Evolutionary conservation across 1,284 basidiomycete genomes (phyloP).

Genomic region (Fomitopsis pinicola): DNA sequence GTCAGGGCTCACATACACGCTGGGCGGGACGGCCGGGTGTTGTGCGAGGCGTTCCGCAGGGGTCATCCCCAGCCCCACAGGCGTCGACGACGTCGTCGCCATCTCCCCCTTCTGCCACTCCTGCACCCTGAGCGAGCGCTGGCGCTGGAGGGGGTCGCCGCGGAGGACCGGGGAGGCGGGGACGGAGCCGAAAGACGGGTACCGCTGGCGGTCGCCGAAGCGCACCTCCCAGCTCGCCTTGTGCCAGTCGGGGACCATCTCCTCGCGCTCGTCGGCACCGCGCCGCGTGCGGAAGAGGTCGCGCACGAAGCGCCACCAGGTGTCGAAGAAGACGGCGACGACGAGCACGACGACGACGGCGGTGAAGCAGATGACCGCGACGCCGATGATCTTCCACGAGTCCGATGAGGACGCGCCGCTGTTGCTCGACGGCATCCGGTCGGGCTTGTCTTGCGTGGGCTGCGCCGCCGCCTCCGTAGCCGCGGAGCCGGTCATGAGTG

Average conservation of each 20-base stretch:
- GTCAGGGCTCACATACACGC: constrained; percentile 1
- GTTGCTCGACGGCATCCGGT: neutral
- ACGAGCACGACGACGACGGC: constrained; percentile 50
- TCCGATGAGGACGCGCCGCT: constrained; percentile 8
- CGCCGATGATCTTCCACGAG: constrained; percentile 61
- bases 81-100: neutral
- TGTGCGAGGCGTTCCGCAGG: neutral
- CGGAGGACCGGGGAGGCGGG: constrained; percentile 2
- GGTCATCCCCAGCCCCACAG: neutral
- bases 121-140: neutral
- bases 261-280: constrained; percentile 36
- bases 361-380: constrained; percentile 55
- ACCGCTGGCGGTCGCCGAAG: constrained; percentile 35
- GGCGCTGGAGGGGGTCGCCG: neutral
- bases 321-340: constrained; percentile 59
- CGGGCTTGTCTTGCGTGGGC: neutral
- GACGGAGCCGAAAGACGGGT: constrained; percentile 26
- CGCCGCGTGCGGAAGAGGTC: constrained; percentile 39
- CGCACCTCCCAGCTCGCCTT: constrained; percentile 54
- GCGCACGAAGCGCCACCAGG: constrained; percentile 54
- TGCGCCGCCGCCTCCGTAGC: neutral
- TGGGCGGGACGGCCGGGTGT: neutral
- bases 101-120: constrained; percentile 4
- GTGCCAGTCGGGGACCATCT: constrained; percentile 60
- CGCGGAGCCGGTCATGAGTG: neutral